A percentile compares a stretch with the other conserved stretches of the same genome.
These are phyloP conservation scores for Dactylellina drechsleri DNA, from an alignment of 2,329 filamentous ascomycete genomes.

Conservation along the genomic window DNA sequence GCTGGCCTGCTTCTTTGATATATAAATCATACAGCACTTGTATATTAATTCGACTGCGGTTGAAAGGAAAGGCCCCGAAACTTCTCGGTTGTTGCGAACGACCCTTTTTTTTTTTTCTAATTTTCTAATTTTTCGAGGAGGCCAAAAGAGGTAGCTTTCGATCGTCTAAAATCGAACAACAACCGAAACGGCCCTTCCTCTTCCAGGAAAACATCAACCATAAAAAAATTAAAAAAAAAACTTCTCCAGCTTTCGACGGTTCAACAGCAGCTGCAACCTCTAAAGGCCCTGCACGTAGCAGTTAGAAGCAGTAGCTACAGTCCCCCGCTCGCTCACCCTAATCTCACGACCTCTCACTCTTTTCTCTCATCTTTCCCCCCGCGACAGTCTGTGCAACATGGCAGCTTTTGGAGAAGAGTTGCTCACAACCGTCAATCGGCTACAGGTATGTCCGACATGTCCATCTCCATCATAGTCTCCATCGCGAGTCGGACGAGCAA, in stretches of 20 bases:
- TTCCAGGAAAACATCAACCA: neutral
- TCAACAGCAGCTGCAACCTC: constrained; percentile 13
- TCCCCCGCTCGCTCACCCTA: neutral
- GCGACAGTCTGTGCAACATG: constrained; percentile 68
- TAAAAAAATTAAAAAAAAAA: constrained; percentile 24
- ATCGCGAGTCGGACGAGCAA: constrained; percentile 38
- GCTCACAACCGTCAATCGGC: constrained; percentile 93
- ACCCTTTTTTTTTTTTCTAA: constrained; percentile 18
- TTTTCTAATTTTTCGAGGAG: neutral
- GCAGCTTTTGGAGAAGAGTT: constrained; percentile 95
- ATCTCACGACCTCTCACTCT: constrained; percentile 7
- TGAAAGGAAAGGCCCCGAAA: constrained; percentile 33
- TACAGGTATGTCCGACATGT: constrained; percentile 70
- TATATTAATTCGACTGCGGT: constrained; percentile 17
- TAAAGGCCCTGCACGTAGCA: constrained; percentile 14
- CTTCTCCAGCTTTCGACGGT: constrained; percentile 18
- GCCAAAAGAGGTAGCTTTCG: constrained; percentile 5
- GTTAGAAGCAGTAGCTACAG: neutral
- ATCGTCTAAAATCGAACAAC: constrained; percentile 12
- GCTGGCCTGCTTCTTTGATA: constrained; percentile 30
- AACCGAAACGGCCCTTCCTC: neutral
- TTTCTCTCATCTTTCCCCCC: constrained; percentile 52
- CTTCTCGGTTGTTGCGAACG: constrained; percentile 45
- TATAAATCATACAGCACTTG: no score
- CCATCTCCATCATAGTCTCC: neutral